Conservation (phyloP, 2,329 filamentous ascomycete genomes). For the Botrytis deweyae region DNA sequence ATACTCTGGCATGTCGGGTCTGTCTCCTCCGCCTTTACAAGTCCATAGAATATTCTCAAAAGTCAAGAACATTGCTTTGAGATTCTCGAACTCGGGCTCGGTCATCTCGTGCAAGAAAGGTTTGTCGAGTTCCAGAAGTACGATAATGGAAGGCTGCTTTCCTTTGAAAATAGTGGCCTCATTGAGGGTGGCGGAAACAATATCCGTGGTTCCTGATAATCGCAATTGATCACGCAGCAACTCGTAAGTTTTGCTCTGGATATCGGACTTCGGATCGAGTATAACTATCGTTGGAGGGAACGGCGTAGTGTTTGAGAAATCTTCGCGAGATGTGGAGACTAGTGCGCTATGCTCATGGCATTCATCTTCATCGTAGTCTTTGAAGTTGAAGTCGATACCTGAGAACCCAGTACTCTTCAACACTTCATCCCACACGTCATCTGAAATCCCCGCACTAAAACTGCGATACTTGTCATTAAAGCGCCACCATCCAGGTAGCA, state of each 20-base stretch:
- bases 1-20: neutral
- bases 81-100: neutral
- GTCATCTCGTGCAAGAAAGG: neutral
- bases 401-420: conserved; percentile 25
- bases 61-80: neutral
- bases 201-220: neutral
- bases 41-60: neutral
- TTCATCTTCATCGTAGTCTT: conserved; percentile 16
- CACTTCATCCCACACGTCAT: conserved; percentile 25
- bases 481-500: conserved; percentile 44
- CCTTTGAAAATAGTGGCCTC: neutral
- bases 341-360: neutral
- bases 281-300: neutral
- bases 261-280: neutral
- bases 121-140: neutral
- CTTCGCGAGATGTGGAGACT: neutral
- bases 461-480: conserved; percentile 36
- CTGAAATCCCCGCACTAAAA: conserved; percentile 24
- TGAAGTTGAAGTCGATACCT: conserved; percentile 24
- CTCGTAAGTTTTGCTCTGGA: neutral
- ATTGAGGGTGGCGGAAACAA: neutral
- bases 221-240: neutral
- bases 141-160: neutral
- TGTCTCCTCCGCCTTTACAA: neutral
- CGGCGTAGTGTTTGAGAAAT: neutral